Conservation (phyloP, 306 rosid genomes). For the Quercus mongolica region DNA sequence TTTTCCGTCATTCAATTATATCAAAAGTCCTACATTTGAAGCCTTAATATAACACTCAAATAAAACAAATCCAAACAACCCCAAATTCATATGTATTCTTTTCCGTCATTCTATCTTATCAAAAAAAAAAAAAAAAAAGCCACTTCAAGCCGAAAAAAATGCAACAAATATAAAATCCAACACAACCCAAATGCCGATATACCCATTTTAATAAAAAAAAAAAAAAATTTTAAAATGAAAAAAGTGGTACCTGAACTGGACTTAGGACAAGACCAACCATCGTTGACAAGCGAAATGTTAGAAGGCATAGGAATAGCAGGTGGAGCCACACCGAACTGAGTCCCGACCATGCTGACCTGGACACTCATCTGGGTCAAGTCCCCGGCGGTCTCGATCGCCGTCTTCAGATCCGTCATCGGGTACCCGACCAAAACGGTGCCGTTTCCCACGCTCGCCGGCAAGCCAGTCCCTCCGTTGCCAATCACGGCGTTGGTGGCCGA, state of each 20-base stretch:
- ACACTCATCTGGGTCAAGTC: constrained; percentile 81
- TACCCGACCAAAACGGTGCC: constrained; percentile 79
- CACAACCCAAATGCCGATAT: no score
- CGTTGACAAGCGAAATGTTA: constrained; percentile 64
- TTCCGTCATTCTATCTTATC: no score
- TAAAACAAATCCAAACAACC: no score
- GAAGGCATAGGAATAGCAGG: constrained; percentile 68
- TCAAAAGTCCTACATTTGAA: no score
- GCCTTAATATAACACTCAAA: no score
- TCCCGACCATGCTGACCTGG: constrained; percentile 64
- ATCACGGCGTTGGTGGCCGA: constrained; percentile 71
- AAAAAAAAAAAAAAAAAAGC: no score
- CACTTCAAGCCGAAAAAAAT: no score
- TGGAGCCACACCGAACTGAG: constrained; percentile 73
- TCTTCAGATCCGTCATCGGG: constrained; percentile 79
- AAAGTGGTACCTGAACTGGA: constrained; percentile 43
- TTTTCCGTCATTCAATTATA: no score
- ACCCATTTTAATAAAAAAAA: background rate
- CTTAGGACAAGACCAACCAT: constrained; percentile 58
- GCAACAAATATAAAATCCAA: no score
- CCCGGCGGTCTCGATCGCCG: constrained; percentile 90
- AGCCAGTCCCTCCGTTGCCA: constrained; percentile 42
- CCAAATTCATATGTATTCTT: no score
- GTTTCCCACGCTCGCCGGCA: constrained; percentile 67
- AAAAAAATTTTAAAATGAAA: background rate